Base-by-base conservation (phyloP, 2,329 filamentous ascomycete genomes). In the Colletotrichum filicis region DNA sequence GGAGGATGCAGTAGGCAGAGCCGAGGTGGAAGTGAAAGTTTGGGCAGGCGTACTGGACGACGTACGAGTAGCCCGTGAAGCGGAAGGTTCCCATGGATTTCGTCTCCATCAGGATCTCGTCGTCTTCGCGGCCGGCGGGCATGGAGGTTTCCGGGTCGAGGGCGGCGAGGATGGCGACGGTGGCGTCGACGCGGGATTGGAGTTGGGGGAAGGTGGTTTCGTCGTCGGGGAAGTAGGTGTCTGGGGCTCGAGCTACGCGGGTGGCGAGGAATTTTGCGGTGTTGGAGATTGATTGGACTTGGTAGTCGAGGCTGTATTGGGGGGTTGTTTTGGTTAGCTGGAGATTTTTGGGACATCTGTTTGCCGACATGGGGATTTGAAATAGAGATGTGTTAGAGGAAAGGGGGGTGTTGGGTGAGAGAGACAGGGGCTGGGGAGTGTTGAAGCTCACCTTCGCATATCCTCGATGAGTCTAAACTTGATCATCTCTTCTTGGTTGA, bases 11-110 rank as follows among this genome's bases (percentile, higher is more conserved):
- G 79, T 92, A 92, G 7, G 87, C 86, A 11, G 85, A 90, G 24
- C 81, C 84, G 7, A 88, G 74, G 76, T 92, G 91, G 78, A 92
- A 92, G 79, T 85, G 90, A 77, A 91, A 85, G 77, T 92, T 91
- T 12, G 90, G 89, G 22, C 90, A 77, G 1, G 80, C 83, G 76
- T 84, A 87, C 2, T 79, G 77, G 28, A 80, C 76, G 11, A 88
- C 75, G 75, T 89, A 90, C 0, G 79, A 76, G 68, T 83, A 75
- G 0, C 80, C 85, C 2, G 76, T 78, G 66, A 81, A 81, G 32
- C 57, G 65, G 46, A 75, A 80, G 52, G 68, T 76, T 6, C 78
- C 79, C 66, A 77, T 66, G 14, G 46, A 37, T 22, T 74, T 75
- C 3, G 78, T 74, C 67, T 77, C 74, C 74, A 81, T 76, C 16